Evolutionary conservation across 352 stramenopile species (phyloP).

Genomic region (Globisporangium sylvaticum): DNA sequence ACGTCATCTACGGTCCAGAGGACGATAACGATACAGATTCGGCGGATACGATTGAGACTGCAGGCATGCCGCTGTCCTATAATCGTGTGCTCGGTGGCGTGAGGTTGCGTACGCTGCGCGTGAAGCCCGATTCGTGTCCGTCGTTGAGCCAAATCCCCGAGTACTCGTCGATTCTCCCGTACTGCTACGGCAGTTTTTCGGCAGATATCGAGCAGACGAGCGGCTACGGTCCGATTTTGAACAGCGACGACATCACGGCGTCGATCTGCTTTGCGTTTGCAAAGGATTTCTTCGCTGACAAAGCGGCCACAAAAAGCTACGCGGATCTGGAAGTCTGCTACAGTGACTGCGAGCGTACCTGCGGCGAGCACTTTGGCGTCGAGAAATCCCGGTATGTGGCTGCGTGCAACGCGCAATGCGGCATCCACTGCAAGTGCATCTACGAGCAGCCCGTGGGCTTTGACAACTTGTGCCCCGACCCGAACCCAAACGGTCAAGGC

Average conservation of each 20-base stretch:
- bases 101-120: conserved; percentile 48
- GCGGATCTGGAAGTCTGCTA: conserved; percentile 51
- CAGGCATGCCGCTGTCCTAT: conserved; percentile 38
- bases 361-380: conserved; percentile 48
- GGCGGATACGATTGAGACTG: conserved; percentile 7
- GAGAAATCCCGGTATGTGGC: conserved; percentile 48
- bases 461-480: conserved; percentile 31
- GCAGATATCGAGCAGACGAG: conserved; percentile 27
- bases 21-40: background rate
- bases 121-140: conserved; percentile 48
- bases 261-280: conserved; percentile 43
- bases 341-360: conserved; percentile 38
- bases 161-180: conserved; percentile 56
- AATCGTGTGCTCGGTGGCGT: conserved; percentile 54
- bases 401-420: conserved; percentile 39
- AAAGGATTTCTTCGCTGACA: conserved; percentile 42
- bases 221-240: conserved; percentile 58
- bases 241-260: conserved; percentile 43
- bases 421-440: conserved; percentile 62
- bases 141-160: conserved; percentile 47
- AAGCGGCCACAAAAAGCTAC: conserved; percentile 37
- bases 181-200: conserved; percentile 55
- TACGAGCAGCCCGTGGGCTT: conserved; percentile 57
- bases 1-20: conserved; percentile 42
- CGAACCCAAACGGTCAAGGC: conserved; percentile 43